A percentile compares a stretch with the other conserved stretches of the same genome.
These are phyloP conservation scores for Thalassiosira profunda DNA, from an alignment of 108 stramenopile species.

Conservation along the genomic window DNA sequence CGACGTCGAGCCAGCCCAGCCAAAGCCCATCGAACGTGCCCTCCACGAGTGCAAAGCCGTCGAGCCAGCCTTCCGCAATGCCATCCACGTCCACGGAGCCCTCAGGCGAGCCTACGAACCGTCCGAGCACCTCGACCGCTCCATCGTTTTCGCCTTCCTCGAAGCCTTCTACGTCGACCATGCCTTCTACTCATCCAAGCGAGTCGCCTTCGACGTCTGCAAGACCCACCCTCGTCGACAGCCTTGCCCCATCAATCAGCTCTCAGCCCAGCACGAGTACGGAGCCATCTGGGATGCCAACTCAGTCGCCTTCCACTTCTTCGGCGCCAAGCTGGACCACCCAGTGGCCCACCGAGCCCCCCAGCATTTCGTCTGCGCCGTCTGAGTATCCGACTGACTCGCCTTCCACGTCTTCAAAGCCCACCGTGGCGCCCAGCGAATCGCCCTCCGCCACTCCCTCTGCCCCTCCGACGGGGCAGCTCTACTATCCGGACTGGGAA, in stretches of 20 bases:
- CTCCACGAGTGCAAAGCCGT: neutral
- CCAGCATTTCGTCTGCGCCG: neutral
- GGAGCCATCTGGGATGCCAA: too few species aligned
- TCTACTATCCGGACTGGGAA: slow-evolving; percentile 40
- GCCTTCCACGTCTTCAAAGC: neutral
- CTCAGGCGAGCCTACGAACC: neutral
- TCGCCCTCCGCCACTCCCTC: slow-evolving; percentile 18
- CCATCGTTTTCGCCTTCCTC: neutral
- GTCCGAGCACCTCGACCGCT: neutral
- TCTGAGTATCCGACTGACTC: neutral
- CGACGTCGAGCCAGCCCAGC: too few species aligned
- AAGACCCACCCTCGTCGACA: neutral
- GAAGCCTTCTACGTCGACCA: neutral
- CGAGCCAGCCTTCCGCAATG: neutral
- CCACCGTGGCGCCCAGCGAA: neutral
- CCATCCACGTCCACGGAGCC: neutral
- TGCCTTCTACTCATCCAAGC: neutral
- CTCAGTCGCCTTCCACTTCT: neutral
- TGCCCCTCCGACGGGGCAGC: slow-evolving; percentile 20
- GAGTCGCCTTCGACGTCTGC: neutral
- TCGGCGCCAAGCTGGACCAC: neutral
- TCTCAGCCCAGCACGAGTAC: too few species aligned
- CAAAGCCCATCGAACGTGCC: too few species aligned
- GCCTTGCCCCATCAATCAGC: too few species aligned
- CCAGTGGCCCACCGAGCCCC: neutral